Percentiles rank a stretch among this genome's conserved stretches.
These are phyloP conservation scores for Phylloporus arenicola DNA, from an alignment of 768 basidiomycete species.

Conservation along the genomic window DNA sequence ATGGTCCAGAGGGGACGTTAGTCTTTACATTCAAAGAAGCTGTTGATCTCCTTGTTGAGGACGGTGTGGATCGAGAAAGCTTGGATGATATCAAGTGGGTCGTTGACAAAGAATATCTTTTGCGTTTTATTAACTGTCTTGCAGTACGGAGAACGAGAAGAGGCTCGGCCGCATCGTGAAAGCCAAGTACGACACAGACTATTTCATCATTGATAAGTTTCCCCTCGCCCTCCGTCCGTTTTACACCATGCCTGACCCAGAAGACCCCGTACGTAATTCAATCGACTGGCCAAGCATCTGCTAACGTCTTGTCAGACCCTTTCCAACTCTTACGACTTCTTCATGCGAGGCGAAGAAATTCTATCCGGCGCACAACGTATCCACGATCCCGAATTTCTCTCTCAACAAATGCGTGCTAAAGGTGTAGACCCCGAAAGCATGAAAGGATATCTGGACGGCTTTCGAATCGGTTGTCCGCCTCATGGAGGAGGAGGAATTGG, in stretches of 20 bases:
- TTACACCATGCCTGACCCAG: constrained; percentile 98
- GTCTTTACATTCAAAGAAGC: constrained; percentile 84
- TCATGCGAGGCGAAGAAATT: constrained; percentile 99
- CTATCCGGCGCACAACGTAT: constrained; percentile 97
- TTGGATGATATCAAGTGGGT: constrained; percentile 88
- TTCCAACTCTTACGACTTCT: constrained; percentile 99
- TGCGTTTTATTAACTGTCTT: constrained; percentile 2
- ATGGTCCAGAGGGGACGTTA: constrained; percentile 61
- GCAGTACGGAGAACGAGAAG: constrained; percentile 93
- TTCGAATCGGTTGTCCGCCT: constrained; percentile 90
- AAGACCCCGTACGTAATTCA: constrained; percentile 62
- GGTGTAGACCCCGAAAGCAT: constrained; percentile 90
- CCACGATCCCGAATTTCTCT: constrained; percentile 80
- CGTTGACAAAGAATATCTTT: background rate
- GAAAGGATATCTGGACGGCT: constrained; percentile 90
- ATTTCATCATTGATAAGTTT: constrained; percentile 99
- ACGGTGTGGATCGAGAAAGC: constrained; percentile 71
- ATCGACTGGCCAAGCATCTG: background rate
- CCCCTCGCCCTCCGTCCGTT: constrained; percentile 93
- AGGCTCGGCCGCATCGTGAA: constrained; percentile 85
- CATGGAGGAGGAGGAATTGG: constrained; percentile 98
- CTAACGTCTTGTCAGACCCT: constrained; percentile 48
- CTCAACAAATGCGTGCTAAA: constrained; percentile 77
- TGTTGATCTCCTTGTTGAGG: constrained; percentile 78
- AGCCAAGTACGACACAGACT: constrained; percentile 94